Base-by-base conservation (phyloP, 2,329 filamentous ascomycete genomes). In the Beauveria caledonica region DNA sequence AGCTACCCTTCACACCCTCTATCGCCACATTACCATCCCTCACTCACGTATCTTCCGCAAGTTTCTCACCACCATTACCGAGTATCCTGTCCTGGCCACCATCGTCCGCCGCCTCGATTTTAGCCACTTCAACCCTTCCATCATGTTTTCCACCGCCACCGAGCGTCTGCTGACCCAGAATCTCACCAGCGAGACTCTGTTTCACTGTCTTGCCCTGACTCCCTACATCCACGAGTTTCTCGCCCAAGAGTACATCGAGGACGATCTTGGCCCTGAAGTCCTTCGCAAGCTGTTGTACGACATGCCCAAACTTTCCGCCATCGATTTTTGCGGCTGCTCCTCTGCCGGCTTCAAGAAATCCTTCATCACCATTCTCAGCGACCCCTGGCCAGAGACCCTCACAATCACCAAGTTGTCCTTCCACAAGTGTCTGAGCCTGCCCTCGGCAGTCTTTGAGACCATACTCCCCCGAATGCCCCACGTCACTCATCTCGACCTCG, bases 1-100 rank as follows among this genome's bases (percentile, higher is more conserved):
- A 27, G 86, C 86, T 21, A 92, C 89, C 3, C 77, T 92, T 39
- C 82, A 84, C 65, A 88, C 89, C 7, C 80, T 94, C 53, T 93
- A 93, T 76, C 82, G 84, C 65, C 85, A 89, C 71, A 88, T 93
- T 71, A 91, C 88, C 48, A 88, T 93, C 66, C 89, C 90, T 6
- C 89, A 92, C 77, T 93, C 90, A 27, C 80, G 86, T 62, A 90
- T 92, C 70, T 94, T 92, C 75, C 86, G 86, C 69, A 93, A 93
- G 74, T 90, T 92, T 66, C 81, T 92, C 53, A 78, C 80, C 61
- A 89, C 90, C 68, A 78, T 93, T 64, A 77, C 78, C 50, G 76
- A 82, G 62, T 86, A 92, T 70, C 83, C 85, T 2, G 78, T 85
- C 9, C 78, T 92, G 58, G 90, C 89, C 50, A 87, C 85, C 45